These are phyloP conservation scores for Cystobasidium onofrii DNA, from an alignment of 768 basidiomycete genomes.

Conservation along the genomic window DNA sequence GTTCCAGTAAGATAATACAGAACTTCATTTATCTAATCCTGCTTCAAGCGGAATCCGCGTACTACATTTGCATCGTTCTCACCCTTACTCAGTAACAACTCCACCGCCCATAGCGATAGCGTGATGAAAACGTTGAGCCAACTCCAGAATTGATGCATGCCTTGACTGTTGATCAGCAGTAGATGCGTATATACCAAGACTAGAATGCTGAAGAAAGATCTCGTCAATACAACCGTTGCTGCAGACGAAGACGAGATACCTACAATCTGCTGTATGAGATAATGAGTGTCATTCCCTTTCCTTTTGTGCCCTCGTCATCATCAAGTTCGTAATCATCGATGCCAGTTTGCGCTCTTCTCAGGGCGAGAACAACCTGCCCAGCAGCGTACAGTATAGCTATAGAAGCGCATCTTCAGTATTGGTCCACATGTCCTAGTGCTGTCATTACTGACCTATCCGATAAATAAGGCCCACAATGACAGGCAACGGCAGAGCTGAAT, in stretches of 20 bases:
- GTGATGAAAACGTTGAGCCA: conserved; percentile 40
- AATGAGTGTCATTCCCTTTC: conserved; percentile 36
- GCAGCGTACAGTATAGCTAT: conserved; percentile 39
- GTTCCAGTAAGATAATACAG: too few species aligned
- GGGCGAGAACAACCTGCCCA: conserved; percentile 37
- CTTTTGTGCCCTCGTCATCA: conserved; percentile 36
- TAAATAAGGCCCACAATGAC: conserved; percentile 40
- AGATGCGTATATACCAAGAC: conserved; percentile 34
- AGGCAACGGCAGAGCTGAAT: conserved; percentile 41
- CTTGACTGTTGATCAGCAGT: conserved; percentile 22
- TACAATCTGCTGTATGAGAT: conserved; percentile 39
- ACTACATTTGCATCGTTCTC: conserved; percentile 29
- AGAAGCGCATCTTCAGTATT: background rate
- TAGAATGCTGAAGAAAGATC: conserved; percentile 6
- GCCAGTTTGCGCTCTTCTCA: conserved; percentile 38
- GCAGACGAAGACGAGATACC: background rate
- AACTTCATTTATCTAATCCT: too few species aligned
- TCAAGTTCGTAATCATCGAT: conserved; percentile 33
- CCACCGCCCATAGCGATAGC: conserved; percentile 37
- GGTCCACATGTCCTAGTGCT: too few species aligned
- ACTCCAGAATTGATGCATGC: conserved; percentile 38
- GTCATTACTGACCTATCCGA: conserved; percentile 21
- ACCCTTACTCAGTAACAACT: conserved; percentile 33
- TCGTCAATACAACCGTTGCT: too few species aligned
- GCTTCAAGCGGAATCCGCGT: conserved; percentile 25